phyloP scores from a whole-genome alignment of 495 filamentous ascomycete species.

The Acidomyces sp. region DNA sequence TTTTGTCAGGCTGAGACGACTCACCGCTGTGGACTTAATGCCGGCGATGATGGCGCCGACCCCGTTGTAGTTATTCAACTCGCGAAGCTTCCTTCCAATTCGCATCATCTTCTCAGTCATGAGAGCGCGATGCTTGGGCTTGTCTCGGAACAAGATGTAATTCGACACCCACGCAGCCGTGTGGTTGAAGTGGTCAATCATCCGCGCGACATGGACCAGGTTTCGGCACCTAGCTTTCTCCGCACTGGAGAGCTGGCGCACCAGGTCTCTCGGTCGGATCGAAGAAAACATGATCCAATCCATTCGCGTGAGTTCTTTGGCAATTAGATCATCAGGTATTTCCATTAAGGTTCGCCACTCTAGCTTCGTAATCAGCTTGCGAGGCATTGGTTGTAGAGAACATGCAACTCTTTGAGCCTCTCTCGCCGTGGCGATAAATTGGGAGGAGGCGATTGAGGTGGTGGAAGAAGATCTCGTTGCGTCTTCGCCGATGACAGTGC shows the following conservation, averaged over 20 bases:
- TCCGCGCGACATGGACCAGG: constrained; percentile 75
- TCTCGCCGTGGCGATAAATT: constrained; percentile 49
- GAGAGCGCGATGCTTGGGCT: constrained; percentile 83
- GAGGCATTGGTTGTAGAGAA: constrained; percentile 47
- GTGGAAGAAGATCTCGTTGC: constrained; percentile 8
- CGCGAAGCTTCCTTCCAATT: constrained; percentile 49
- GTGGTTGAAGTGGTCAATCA: constrained; percentile 94
- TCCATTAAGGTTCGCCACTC: constrained; percentile 79
- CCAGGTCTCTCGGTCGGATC: constrained; percentile 87
- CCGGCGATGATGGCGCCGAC: constrained; percentile 87
- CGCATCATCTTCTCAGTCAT: constrained; percentile 90
- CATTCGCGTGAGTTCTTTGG: constrained; percentile 81
- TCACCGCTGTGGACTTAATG: constrained; percentile 75
- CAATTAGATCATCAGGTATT: constrained; percentile 64
- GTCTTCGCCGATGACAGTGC: constrained; percentile 12
- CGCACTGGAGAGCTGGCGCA: constrained; percentile 61
- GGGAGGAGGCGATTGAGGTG: constrained; percentile 21
- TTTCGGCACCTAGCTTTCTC: constrained; percentile 27
- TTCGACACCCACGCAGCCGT: constrained; percentile 82
- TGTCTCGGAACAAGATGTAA: constrained; percentile 84
- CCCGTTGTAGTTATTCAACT: constrained; percentile 93
- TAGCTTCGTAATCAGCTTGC: constrained; percentile 53
- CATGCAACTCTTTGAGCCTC: constrained; percentile 61
- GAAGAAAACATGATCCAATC: constrained; percentile 96
- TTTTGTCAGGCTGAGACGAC: constrained; percentile 71